These are phyloP conservation scores for Ceratobasidium sp. DNA, from an alignment of 1,284 basidiomycete genomes.

Conservation along the genomic window DNA sequence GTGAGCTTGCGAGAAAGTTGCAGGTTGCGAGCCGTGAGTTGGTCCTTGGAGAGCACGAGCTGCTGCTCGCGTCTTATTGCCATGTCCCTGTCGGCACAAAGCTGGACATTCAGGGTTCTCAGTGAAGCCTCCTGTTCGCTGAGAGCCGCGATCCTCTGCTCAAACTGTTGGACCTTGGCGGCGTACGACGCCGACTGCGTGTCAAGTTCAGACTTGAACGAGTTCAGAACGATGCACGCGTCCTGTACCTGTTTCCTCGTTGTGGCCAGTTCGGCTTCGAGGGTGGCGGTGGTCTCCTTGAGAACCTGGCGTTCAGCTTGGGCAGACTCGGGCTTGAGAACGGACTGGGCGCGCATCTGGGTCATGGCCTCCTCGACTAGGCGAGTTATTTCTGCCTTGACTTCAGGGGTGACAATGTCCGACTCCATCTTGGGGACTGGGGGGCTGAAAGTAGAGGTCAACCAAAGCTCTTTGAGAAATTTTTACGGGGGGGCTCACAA, in stretches of 20 bases:
- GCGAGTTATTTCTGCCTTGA: slow-evolving; percentile 14
- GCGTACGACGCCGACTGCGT: slow-evolving; percentile 1
- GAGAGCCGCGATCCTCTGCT: slow-evolving; percentile 20
- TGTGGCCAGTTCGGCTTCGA: neutral
- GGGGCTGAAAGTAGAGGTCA: neutral
- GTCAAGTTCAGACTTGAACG: neutral
- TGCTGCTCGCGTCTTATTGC: slow-evolving; percentile 1
- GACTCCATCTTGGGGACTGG: slow-evolving; percentile 3
- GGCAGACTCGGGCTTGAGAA: neutral
- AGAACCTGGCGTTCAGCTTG: slow-evolving; percentile 16
- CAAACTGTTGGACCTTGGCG: slow-evolving; percentile 16
- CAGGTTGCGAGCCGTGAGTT: neutral
- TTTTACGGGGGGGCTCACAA: neutral
- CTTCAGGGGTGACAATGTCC: neutral
- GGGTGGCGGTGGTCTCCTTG: slow-evolving; percentile 4
- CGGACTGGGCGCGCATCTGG: neutral
- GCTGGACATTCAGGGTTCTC: neutral
- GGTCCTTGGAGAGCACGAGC: slow-evolving; percentile 24
- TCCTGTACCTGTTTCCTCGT: slow-evolving; percentile 3
- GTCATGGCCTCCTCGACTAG: slow-evolving; percentile 14
- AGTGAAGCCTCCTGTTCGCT: slow-evolving; percentile 13
- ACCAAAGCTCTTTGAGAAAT: neutral
- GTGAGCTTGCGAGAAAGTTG: slow-evolving; percentile 24
- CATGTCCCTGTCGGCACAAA: slow-evolving; percentile 15
- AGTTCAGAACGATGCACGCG: neutral